phyloP scores from a whole-genome alignment of 2,329 filamentous ascomycete species.

The Diplodia corticola region DNA sequence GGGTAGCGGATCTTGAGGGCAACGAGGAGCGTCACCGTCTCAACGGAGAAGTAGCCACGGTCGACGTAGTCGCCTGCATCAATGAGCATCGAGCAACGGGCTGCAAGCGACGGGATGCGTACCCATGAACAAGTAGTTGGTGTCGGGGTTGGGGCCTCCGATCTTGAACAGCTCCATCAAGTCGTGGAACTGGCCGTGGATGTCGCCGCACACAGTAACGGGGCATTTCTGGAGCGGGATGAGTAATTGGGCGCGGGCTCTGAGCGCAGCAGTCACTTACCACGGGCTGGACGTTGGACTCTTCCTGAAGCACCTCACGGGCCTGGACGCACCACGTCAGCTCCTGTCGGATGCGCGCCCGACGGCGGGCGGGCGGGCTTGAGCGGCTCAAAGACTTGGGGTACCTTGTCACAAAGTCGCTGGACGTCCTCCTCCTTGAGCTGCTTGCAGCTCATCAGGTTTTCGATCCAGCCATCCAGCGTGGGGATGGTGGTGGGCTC shows the following conservation, averaged over 20 bases:
- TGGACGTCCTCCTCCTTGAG: conserved; percentile 91
- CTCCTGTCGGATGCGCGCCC: conserved; percentile 6
- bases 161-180: conserved; percentile 99
- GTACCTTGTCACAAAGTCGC: conserved; percentile 94
- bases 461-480: conserved; percentile 97
- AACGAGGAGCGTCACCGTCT: conserved; percentile 95
- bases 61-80: conserved; percentile 92
- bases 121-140: conserved; percentile 99
- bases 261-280: conserved; percentile 56
- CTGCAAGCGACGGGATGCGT: conserved; percentile 31
- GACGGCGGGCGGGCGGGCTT: neutral
- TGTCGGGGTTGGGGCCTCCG: conserved; percentile 95
- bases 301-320: conserved; percentile 92
- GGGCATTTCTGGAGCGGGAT: conserved; percentile 73
- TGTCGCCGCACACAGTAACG: conserved; percentile 97
- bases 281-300: conserved; percentile 98
- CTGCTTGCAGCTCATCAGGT: conserved; percentile 98
- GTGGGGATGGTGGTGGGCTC: conserved; percentile 91
- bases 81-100: conserved; percentile 19
- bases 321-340: conserved; percentile 57
- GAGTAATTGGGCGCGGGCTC: conserved; percentile 24
- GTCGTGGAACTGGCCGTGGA: conserved; percentile 98
- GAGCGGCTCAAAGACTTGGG: neutral
- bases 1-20: conserved; percentile 98
- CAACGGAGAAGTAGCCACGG: conserved; percentile 97